Evolutionary conservation across 1,139 yeast species (phyloP).

Genomic region (Debaryomyces sp.): DNA sequence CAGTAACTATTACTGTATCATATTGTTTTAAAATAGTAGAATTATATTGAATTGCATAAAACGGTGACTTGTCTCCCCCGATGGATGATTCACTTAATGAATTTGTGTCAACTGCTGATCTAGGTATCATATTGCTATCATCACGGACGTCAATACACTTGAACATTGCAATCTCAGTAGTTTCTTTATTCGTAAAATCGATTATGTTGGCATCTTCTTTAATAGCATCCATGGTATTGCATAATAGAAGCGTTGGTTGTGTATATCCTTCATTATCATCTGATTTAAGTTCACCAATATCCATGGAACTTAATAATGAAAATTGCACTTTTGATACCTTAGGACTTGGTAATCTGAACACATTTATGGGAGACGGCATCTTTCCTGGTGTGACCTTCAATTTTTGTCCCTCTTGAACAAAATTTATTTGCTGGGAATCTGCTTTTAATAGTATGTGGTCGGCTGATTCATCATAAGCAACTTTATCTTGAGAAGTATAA

Average conservation of each 20-base stretch:
- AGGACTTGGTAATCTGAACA: slow-evolving; percentile 12
- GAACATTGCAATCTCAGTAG: slow-evolving; percentile 24
- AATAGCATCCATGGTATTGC: slow-evolving; percentile 13
- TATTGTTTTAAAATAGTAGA: slow-evolving; percentile 37
- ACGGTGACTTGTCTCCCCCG: slow-evolving; percentile 51
- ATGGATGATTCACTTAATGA: slow-evolving; percentile 52
- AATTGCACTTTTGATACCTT: slow-evolving; percentile 11
- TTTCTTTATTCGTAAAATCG: slow-evolving; percentile 25
- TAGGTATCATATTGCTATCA: slow-evolving; percentile 47
- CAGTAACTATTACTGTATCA: slow-evolving; percentile 53
- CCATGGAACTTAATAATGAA: slow-evolving; percentile 19
- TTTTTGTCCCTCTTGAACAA: slow-evolving; percentile 25
- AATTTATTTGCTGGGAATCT: slow-evolving; percentile 27
- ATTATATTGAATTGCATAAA: slow-evolving; percentile 45
- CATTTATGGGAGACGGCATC: slow-evolving; percentile 10
- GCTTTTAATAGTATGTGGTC: slow-evolving; percentile 26
- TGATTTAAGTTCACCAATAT: slow-evolving; percentile 9
- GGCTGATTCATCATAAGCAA: slow-evolving; percentile 13
- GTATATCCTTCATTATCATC: slow-evolving; percentile 7
- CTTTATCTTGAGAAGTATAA: slow-evolving; percentile 27
- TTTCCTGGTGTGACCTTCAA: slow-evolving; percentile 10
- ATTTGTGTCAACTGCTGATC: slow-evolving; percentile 32
- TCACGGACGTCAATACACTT: slow-evolving; percentile 46
- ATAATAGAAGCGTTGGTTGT: slow-evolving; percentile 18
- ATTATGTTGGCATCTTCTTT: slow-evolving; percentile 5